These are phyloP conservation scores for Ascochyta clinopodiicola DNA, from an alignment of 2,329 filamentous ascomycete species.

Conservation along the genomic window DNA sequence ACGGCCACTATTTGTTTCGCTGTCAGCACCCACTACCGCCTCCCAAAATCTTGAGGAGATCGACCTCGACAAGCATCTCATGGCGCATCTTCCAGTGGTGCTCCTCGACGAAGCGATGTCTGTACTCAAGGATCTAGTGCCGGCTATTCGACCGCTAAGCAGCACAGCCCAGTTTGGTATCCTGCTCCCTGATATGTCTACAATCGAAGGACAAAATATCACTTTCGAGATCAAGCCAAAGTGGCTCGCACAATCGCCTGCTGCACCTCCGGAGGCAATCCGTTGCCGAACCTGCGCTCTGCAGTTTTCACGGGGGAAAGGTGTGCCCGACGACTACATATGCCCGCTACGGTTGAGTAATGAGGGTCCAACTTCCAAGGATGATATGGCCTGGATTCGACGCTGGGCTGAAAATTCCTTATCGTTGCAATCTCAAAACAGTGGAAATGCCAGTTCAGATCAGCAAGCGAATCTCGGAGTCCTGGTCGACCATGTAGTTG, in stretches of 20 bases:
- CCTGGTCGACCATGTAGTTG: constrained; percentile 19
- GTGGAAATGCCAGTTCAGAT: not conserved
- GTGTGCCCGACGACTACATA: constrained; percentile 25
- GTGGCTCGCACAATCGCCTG: constrained; percentile 56
- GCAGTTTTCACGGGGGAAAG: constrained; percentile 41
- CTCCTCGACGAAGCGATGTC: constrained; percentile 7
- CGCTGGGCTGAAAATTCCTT: constrained; percentile 21
- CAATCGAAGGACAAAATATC: constrained; percentile 24
- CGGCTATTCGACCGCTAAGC: constrained; percentile 15
- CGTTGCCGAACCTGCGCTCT: constrained; percentile 57
- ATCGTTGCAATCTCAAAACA: not conserved
- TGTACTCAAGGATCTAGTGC: constrained; percentile 3
- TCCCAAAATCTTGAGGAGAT: constrained; percentile 11
- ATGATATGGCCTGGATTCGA: constrained; percentile 24
- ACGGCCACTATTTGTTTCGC: constrained; percentile 34
- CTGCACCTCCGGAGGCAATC: constrained; percentile 48
- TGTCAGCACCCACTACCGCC: constrained; percentile 3
- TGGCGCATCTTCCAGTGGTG: constrained; percentile 10
- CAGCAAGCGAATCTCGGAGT: constrained; percentile 1
- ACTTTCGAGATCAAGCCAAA: constrained; percentile 57
- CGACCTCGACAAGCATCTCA: constrained; percentile 14
- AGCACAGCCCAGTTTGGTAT: constrained; percentile 28
- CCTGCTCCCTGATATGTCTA: constrained; percentile 42
- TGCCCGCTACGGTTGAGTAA: constrained; percentile 53
- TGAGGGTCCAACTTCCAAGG: constrained; percentile 19